These are phyloP conservation scores for Debaryomycetaceae sp. DNA, from an alignment of 1,139 yeast species.

Conservation along the genomic window DNA sequence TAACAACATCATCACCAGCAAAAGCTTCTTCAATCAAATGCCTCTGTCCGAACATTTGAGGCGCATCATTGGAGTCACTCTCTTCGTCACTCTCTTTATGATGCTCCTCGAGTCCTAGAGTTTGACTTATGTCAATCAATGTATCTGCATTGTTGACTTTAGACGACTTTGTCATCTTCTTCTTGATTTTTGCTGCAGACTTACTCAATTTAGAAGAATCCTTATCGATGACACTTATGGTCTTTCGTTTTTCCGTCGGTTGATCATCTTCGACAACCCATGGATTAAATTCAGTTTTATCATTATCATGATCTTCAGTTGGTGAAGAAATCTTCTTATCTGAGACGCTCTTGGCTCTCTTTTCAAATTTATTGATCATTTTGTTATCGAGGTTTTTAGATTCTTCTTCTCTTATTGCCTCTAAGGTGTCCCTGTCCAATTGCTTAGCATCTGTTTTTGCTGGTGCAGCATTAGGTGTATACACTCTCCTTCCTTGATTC, in stretches of 20 bases:
- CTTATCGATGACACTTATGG: conserved; percentile 53
- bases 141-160: conserved; percentile 30
- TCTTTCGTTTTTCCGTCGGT: conserved; percentile 45
- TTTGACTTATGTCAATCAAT: conserved; percentile 47
- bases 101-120: conserved; percentile 31
- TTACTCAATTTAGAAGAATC: conserved; percentile 55
- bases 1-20: conserved; percentile 92
- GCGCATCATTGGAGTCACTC: conserved; percentile 35
- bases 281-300: conserved; percentile 49
- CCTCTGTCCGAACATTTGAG: conserved; percentile 65
- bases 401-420: conserved; percentile 57
- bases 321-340: background rate
- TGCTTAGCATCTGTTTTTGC: conserved; percentile 42
- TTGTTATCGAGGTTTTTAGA: conserved; percentile 43
- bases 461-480: conserved; percentile 64
- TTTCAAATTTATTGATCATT: conserved; percentile 25
- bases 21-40: conserved; percentile 87
- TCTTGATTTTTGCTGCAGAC: conserved; percentile 49
- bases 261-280: conserved; percentile 56
- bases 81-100: conserved; percentile 31
- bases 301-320: background rate
- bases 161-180: conserved; percentile 42
- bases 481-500: conserved; percentile 80
- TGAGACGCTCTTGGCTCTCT: conserved; percentile 8
- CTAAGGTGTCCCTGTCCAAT: conserved; percentile 35